Evolutionary conservation across 2,329 filamentous ascomycete species (phyloP).

Genomic region (Neurospora sp.): DNA sequence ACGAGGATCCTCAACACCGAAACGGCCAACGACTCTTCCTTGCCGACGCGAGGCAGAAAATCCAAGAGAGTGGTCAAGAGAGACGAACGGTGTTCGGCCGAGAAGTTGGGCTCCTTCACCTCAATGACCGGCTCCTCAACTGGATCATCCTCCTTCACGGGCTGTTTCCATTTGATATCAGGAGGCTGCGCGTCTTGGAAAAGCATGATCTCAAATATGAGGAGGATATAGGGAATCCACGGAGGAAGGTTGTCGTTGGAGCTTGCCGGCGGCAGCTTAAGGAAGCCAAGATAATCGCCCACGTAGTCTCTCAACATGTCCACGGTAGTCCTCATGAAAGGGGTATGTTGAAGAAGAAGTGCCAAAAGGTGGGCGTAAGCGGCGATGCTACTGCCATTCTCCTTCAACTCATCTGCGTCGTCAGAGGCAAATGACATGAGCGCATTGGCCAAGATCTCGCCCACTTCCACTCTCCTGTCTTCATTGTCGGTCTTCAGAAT

Average conservation of each 20-base stretch:
- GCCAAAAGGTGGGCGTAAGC: constrained; percentile 89
- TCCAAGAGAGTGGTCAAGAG: constrained; percentile 73
- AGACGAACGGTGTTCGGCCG: constrained; percentile 52
- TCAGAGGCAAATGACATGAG: constrained; percentile 59
- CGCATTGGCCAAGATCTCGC: constrained; percentile 72
- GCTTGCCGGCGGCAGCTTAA: constrained; percentile 58
- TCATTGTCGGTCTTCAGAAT: constrained; percentile 48
- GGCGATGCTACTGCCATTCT: constrained; percentile 53
- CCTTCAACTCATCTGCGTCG: constrained; percentile 53
- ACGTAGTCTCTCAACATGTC: constrained; percentile 70
- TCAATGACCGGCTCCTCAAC: constrained; percentile 47
- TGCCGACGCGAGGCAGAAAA: constrained; percentile 75
- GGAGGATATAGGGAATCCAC: constrained; percentile 83
- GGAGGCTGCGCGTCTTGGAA: constrained; percentile 77
- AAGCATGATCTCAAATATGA: constrained; percentile 85
- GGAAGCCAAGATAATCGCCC: constrained; percentile 63
- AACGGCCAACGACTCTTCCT: constrained; percentile 74
- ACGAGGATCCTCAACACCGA: constrained; percentile 77
- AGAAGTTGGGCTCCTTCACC: constrained; percentile 51
- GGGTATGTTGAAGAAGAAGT: constrained; percentile 67
- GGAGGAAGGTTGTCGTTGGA: constrained; percentile 71
- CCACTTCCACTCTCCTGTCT: constrained; percentile 59
- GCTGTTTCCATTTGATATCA: constrained; percentile 59
- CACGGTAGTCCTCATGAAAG: constrained; percentile 70
- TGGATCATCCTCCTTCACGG: constrained; percentile 37